A percentile compares a stretch with the other conserved stretches of the same genome.
phyloP scores from a whole-genome alignment of 2,329 filamentous ascomycete genomes.

The Penicillium sp. region DNA sequence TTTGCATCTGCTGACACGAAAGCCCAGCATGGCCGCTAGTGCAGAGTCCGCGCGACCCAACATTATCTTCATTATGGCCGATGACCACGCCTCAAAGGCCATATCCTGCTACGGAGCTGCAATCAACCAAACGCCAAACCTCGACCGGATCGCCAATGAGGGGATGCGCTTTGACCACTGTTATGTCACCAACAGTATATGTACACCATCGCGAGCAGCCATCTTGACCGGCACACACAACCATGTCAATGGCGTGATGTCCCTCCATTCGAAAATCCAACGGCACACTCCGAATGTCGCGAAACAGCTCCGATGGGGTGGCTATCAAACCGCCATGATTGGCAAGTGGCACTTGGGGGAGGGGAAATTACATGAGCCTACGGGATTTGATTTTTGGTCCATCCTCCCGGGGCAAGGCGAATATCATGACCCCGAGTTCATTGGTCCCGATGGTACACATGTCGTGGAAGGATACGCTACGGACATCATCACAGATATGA shows the following conservation, averaged over 20 bases:
- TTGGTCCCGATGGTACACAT: constrained; percentile 38
- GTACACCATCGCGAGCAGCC: constrained; percentile 53
- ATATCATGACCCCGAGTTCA: constrained; percentile 54
- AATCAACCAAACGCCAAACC: constrained; percentile 54
- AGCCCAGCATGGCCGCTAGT: neutral
- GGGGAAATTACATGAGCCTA: constrained; percentile 47
- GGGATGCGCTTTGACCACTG: constrained; percentile 56
- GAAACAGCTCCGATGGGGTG: constrained; percentile 49
- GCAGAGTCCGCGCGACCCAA: constrained; percentile 14
- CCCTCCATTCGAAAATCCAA: constrained; percentile 52
- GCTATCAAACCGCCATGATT: constrained; percentile 55
- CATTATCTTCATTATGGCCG: constrained; percentile 57
- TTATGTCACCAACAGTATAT: constrained; percentile 57
- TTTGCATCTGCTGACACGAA: neutral
- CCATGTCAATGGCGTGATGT: constrained; percentile 55
- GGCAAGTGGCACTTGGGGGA: constrained; percentile 58
- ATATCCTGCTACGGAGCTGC: constrained; percentile 52
- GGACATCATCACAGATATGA: constrained; percentile 55
- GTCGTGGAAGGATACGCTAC: constrained; percentile 50
- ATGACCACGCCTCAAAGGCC: constrained; percentile 55
- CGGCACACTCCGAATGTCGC: constrained; percentile 54
- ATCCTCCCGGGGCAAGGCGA: constrained; percentile 54
- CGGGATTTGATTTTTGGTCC: constrained; percentile 55
- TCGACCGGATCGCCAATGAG: constrained; percentile 52
- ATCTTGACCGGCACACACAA: constrained; percentile 55